A percentile compares a stretch with the other conserved stretches of the same genome.
These are phyloP conservation scores for Alternaria panax DNA, from an alignment of 2,329 filamentous ascomycete species.

Conservation along the genomic window DNA sequence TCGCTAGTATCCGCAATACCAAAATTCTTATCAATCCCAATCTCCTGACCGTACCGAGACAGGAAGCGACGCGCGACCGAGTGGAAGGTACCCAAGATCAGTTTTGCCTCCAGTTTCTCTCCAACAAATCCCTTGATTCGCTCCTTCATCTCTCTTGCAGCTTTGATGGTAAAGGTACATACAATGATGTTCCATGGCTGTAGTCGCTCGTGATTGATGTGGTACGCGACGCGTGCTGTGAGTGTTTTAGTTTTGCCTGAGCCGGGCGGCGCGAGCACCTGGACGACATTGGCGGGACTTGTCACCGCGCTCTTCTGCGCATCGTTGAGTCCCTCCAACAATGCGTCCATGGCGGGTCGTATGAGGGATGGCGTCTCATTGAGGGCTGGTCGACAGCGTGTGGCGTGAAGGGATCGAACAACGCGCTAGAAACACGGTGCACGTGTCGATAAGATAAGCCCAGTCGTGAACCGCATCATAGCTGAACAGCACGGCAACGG, in stretches of 20 bases:
- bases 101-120: constrained; percentile 73
- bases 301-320: constrained; percentile 71
- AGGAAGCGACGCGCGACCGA: constrained; percentile 89
- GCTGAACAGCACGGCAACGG: background rate
- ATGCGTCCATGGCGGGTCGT: constrained; percentile 55
- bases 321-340: constrained; percentile 69
- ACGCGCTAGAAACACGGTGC: constrained; percentile 15
- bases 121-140: constrained; percentile 84
- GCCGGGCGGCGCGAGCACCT: constrained; percentile 69
- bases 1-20: constrained; percentile 89
- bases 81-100: constrained; percentile 93
- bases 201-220: constrained; percentile 75
- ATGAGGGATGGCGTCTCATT: constrained; percentile 20
- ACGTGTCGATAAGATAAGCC: constrained; percentile 11
- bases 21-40: constrained; percentile 83
- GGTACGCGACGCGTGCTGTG: constrained; percentile 88
- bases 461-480: no score
- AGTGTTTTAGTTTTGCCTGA: constrained; percentile 95
- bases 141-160: constrained; percentile 90
- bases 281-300: constrained; percentile 65
- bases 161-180: constrained; percentile 96
- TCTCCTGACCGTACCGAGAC: constrained; percentile 80
- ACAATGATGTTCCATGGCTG: constrained; percentile 89
- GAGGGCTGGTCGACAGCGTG: background rate
- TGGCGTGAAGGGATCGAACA: background rate